Conservation (phyloP, 805 yeast genomes). For the Candida koratica region DNA sequence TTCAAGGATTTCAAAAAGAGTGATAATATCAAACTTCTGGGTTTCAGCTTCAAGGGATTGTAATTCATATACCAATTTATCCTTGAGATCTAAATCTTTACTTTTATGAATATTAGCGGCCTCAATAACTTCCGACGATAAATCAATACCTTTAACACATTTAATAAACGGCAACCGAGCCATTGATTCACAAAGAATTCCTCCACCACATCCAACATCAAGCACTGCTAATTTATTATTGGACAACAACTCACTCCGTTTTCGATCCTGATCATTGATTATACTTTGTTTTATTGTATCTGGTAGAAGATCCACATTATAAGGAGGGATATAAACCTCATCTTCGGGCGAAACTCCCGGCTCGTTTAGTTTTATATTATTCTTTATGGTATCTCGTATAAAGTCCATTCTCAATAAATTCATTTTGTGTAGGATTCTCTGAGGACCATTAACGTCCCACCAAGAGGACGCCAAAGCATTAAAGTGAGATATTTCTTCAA, state of each 20-base stretch:
- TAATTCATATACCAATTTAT: conserved; percentile 57
- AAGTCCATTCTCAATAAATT: conserved; percentile 86
- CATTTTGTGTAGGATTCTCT: conserved; percentile 92
- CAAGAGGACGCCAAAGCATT: conserved; percentile 86
- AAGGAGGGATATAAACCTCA: conserved; percentile 72
- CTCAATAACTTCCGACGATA: conserved; percentile 74
- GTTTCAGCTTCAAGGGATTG: conserved; percentile 55
- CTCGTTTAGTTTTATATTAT: conserved; percentile 40
- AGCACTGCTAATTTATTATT: conserved; percentile 49
- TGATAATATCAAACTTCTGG: conserved; percentile 67
- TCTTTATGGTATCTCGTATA: conserved; percentile 56
- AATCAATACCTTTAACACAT: conserved; percentile 76
- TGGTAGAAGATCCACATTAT: conserved; percentile 65
- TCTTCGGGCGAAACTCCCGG: conserved; percentile 30
- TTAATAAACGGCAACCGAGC: conserved; percentile 67
- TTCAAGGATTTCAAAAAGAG: conserved; percentile 92
- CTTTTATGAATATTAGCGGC: conserved; percentile 71
- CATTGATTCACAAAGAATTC: conserved; percentile 79
- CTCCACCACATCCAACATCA: conserved; percentile 99
- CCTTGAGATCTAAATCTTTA: conserved; percentile 58
- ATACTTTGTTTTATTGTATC: conserved; percentile 45
- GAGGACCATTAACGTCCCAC: conserved; percentile 97
- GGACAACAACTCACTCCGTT: conserved; percentile 35
- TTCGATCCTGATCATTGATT: conserved; percentile 45
- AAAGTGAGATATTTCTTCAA: conserved; percentile 75